phyloP scores from a whole-genome alignment of 208 protist genomes.

The Balamuthia mandrillaris region DNA sequence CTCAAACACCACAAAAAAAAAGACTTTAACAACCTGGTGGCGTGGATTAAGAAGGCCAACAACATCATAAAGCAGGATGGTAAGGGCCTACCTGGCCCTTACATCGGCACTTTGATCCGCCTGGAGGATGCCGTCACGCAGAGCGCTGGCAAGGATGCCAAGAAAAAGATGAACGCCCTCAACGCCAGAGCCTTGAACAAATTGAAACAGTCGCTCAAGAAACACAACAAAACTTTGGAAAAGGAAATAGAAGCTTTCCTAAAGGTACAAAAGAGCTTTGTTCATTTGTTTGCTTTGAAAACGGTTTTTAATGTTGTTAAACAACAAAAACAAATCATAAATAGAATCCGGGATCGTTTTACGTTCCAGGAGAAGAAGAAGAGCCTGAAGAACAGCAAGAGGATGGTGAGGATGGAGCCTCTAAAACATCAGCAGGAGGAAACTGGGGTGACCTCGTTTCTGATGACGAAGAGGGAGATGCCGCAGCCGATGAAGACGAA shows the following conservation, averaged over 20 bases:
- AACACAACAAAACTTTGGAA: constrained; percentile 22
- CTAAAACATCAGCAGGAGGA: neutral
- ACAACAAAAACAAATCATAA: neutral
- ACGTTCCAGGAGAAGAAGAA: neutral
- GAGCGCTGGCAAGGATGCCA: neutral
- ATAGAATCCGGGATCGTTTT: neutral
- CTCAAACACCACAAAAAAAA: too few relatives aligned
- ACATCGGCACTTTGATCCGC: neutral
- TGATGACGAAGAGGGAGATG: too few relatives aligned
- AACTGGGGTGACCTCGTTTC: neutral
- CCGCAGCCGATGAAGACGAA: neutral
- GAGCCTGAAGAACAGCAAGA: neutral
- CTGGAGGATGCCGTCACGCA: constrained; percentile 21
- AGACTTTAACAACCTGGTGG: constrained; percentile 14
- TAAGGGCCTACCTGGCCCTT: constrained; percentile 8
- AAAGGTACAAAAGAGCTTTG: neutral
- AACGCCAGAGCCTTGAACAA: constrained; percentile 4
- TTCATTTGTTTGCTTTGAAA: neutral
- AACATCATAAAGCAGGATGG: constrained; percentile 17
- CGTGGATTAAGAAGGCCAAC: constrained; percentile 30
- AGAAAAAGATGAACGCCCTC: constrained; percentile 7
- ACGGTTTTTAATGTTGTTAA: neutral
- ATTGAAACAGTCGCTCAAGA: constrained; percentile 6
- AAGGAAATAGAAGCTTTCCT: constrained; percentile 20
- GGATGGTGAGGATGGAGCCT: neutral